phyloP scores from a whole-genome alignment of 2,329 filamentous ascomycete species.

The Cryphonectria parasitica region DNA sequence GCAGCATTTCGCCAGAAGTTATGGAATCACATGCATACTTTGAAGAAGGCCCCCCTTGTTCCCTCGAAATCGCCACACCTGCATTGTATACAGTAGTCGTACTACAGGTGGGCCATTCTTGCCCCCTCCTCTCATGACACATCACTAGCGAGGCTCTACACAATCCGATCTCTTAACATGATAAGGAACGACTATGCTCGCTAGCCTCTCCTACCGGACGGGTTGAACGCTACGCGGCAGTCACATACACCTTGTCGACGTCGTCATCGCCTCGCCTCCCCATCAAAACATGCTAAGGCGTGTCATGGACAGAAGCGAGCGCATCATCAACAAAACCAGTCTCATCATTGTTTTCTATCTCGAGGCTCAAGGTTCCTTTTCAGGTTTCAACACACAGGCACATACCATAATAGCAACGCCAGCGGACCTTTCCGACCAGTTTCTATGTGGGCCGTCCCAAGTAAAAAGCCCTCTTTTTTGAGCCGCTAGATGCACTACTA shows the following conservation, averaged over 20 bases:
- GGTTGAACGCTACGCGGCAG: neutral
- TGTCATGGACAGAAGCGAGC: neutral
- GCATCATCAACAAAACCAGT: neutral
- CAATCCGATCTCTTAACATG: neutral
- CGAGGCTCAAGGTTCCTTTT: neutral
- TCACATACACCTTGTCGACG: neutral
- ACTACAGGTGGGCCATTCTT: neutral
- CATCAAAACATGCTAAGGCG: neutral
- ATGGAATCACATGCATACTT: neutral
- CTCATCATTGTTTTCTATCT: neutral
- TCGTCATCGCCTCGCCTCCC: neutral
- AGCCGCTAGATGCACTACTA: neutral
- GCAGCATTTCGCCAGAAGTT: neutral
- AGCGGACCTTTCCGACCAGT: neutral
- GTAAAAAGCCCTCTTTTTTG: neutral
- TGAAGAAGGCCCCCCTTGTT: neutral
- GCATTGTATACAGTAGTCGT: neutral
- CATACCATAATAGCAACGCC: neutral
- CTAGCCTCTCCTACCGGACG: neutral
- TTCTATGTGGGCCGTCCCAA: neutral
- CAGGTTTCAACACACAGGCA: too few species aligned
- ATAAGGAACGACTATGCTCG: neutral
- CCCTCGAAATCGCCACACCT: neutral
- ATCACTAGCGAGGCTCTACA: neutral
- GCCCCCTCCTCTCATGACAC: neutral